Conservation (phyloP, 306 rosid genomes). For the Macrotyloma uniflorum region DNA sequence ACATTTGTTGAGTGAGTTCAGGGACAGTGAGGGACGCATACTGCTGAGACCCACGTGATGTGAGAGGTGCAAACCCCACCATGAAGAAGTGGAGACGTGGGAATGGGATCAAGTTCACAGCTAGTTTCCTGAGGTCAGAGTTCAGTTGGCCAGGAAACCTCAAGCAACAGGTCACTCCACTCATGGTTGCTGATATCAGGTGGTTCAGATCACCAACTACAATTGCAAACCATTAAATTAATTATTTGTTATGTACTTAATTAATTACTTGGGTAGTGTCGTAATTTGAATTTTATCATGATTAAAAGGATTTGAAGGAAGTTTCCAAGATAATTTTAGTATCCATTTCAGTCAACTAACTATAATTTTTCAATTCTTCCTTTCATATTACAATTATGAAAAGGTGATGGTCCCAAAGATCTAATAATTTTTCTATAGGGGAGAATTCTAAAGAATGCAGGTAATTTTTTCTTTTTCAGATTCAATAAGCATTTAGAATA, state of each 20-base stretch:
- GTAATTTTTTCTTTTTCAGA: neutral
- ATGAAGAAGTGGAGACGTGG: slow-evolving; percentile 95
- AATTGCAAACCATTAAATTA: neutral
- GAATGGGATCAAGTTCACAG: slow-evolving; percentile 88
- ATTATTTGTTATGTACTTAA: neutral
- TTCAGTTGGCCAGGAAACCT: slow-evolving; percentile 94
- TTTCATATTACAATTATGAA: neutral
- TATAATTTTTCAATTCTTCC: too few species aligned
- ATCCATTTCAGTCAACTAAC: too few species aligned
- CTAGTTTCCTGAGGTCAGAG: slow-evolving; percentile 79
- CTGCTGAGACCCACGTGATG: slow-evolving; percentile 92
- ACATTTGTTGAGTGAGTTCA: slow-evolving; percentile 91
- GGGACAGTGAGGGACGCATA: slow-evolving; percentile 89
- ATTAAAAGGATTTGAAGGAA: too few species aligned
- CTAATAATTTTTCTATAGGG: neutral
- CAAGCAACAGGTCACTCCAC: slow-evolving; percentile 90
- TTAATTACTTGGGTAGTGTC: neutral
- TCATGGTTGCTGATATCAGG: slow-evolving; percentile 92
- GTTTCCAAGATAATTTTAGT: too few species aligned
- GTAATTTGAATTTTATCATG: too few species aligned
- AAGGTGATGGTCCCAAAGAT: neutral
- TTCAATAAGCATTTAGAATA: too few species aligned
- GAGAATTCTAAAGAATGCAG: neutral
- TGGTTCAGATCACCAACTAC: slow-evolving; percentile 94
- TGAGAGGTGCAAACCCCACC: slow-evolving; percentile 92